Conservation (phyloP, 2,329 filamentous ascomycete genomes). For the Akanthomyces dipterigenus region DNA sequence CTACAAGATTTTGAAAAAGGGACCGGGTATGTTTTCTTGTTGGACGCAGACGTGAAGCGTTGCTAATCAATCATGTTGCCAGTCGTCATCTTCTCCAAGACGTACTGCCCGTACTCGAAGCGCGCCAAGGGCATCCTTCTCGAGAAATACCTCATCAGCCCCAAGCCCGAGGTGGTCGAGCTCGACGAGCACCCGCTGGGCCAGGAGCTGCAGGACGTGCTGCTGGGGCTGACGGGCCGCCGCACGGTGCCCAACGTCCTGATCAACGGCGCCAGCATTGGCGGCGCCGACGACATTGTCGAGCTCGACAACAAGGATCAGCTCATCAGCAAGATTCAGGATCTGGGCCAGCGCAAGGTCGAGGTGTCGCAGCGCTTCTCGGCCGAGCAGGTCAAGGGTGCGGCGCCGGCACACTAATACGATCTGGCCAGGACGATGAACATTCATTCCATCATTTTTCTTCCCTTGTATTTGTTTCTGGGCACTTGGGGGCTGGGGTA, state of each 20-base stretch:
- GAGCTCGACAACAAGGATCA: slow-evolving; percentile 61
- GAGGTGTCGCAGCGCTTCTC: slow-evolving; percentile 42
- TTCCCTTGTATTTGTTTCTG: background rate
- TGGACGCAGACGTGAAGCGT: too few species aligned
- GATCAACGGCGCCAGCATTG: slow-evolving; percentile 80
- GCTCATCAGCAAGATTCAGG: slow-evolving; percentile 64
- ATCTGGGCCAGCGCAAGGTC: slow-evolving; percentile 63
- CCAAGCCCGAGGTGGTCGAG: slow-evolving; percentile 81
- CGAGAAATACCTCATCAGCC: slow-evolving; percentile 75
- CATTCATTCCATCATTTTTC: background rate
- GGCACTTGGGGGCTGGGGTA: background rate
- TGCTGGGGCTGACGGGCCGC: slow-evolving; percentile 69
- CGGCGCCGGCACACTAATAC: background rate
- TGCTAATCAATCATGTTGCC: slow-evolving; percentile 10
- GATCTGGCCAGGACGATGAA: too few species aligned
- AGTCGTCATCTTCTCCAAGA: slow-evolving; percentile 96
- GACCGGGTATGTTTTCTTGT: slow-evolving; percentile 58
- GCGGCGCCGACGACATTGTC: slow-evolving; percentile 80
- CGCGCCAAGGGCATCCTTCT: slow-evolving; percentile 81
- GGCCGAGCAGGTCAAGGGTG: slow-evolving; percentile 12
- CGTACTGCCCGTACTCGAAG: slow-evolving; percentile 81
- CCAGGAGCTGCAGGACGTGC: slow-evolving; percentile 59
- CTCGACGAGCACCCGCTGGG: slow-evolving; percentile 78
- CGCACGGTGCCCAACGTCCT: slow-evolving; percentile 88
- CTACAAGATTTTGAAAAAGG: slow-evolving; percentile 72